A percentile compares a stretch with the other conserved stretches of the same genome.
These are phyloP conservation scores for Camelina hispida DNA, from an alignment of 345 rosid genomes.

Conservation along the genomic window DNA sequence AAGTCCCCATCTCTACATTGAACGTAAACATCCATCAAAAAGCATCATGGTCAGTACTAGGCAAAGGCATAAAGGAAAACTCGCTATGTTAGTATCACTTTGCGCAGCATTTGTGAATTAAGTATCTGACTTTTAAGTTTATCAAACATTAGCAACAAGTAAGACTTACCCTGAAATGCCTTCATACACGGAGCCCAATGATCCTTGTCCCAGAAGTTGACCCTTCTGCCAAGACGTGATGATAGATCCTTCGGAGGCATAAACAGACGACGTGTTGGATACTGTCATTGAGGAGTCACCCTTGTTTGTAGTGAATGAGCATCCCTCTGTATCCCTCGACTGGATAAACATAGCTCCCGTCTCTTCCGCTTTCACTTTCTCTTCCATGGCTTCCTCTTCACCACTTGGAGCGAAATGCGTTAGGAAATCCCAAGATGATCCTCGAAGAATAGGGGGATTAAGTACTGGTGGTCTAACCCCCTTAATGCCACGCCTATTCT, in stretches of 20 bases:
- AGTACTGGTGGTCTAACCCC: not conserved
- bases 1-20: conserved; percentile 73
- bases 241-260: conserved; percentile 51
- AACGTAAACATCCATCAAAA: conserved; percentile 15
- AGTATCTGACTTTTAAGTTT: conserved; percentile 16
- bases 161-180: conserved; percentile 79
- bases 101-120: not conserved
- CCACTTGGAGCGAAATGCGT: conserved; percentile 54
- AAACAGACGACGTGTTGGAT: conserved; percentile 70
- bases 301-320: conserved; percentile 66
- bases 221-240: conserved; percentile 81
- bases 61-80: not conserved
- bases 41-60: not conserved
- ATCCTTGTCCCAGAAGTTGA: conserved; percentile 80
- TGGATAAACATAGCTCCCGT: not conserved
- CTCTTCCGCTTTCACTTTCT: not conserved
- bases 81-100: not conserved
- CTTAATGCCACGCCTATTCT: not conserved
- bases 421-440: conserved; percentile 71
- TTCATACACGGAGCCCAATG: conserved; percentile 89
- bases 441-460: not conserved
- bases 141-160: conserved; percentile 3
- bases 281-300: conserved; percentile 52
- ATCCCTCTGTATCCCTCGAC: conserved; percentile 44
- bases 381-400: not conserved